Evolutionary conservation across 2,329 filamentous ascomycete genomes (phyloP).

Genomic region (Alternaria infectoria): DNA sequence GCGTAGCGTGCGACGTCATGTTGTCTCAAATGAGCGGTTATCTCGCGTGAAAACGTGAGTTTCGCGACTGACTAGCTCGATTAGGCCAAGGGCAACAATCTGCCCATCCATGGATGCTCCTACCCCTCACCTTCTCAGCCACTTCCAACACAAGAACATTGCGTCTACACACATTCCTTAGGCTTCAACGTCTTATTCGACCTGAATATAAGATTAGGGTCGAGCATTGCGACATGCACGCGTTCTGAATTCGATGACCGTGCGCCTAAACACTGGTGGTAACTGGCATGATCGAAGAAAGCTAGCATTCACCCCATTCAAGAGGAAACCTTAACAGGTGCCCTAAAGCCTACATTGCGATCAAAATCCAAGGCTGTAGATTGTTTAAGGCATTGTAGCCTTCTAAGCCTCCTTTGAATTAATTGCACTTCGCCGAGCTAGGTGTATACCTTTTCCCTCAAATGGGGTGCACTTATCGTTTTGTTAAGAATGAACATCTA

Average conservation of each 20-base stretch:
- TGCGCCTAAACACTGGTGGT: no score
- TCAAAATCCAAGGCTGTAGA: no score
- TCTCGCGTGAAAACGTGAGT: conserved; percentile 6
- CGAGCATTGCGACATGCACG: no score
- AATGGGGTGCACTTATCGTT: neutral
- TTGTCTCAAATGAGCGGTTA: neutral
- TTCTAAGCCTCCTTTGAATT: no score
- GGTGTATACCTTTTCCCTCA: no score
- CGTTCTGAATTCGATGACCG: no score
- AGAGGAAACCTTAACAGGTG: no score
- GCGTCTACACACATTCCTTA: neutral
- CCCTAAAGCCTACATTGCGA: no score
- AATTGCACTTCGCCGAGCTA: no score
- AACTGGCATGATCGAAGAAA: neutral
- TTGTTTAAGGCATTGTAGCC: no score
- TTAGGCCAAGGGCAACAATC: neutral
- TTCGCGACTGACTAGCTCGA: neutral
- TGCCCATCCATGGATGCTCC: neutral
- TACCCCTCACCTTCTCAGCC: neutral
- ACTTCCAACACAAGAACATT: neutral
- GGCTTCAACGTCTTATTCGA: neutral
- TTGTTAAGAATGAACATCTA: neutral
- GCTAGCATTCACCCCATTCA: neutral
- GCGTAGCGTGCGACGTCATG: conserved; percentile 4
- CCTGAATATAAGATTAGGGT: no score